A percentile compares a stretch with the other conserved stretches of the same genome.
Conservation (phyloP, 306 rosid genomes). For the Prunus armeniaca region DNA sequence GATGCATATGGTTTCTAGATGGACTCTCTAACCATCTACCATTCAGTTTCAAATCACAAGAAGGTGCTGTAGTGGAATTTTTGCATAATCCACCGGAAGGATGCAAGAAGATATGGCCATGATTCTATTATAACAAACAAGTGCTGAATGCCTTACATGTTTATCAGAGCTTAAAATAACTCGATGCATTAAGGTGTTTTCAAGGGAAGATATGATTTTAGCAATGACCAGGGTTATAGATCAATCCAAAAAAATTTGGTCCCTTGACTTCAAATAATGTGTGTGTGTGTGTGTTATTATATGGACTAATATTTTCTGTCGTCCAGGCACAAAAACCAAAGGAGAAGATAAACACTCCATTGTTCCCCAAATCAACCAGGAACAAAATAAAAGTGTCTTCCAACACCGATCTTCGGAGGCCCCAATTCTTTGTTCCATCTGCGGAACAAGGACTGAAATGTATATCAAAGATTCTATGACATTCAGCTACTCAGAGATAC, state of each 20-base stretch:
- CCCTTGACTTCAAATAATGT: neutral
- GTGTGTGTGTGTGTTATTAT: neutral
- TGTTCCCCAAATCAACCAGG: slow-evolving; percentile 37
- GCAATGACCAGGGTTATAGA: neutral
- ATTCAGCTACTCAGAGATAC: slow-evolving; percentile 56
- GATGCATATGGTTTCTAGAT: neutral
- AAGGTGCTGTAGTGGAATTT: neutral
- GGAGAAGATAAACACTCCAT: slow-evolving; percentile 28
- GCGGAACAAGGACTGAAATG: slow-evolving; percentile 64
- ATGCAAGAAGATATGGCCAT: neutral
- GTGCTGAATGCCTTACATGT: neutral
- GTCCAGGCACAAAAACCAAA: slow-evolving; percentile 35
- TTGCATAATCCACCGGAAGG: neutral
- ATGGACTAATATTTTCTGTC: neutral
- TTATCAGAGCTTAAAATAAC: neutral
- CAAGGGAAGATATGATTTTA: neutral
- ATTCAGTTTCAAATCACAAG: slow-evolving; percentile 2
- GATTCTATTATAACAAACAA: neutral
- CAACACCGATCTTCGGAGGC: slow-evolving; percentile 42
- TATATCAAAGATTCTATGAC: slow-evolving; percentile 55
- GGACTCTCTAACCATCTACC: neutral
- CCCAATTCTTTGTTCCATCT: slow-evolving; percentile 68
- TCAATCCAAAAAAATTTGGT: neutral
- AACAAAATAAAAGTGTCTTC: slow-evolving; percentile 26
- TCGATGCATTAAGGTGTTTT: neutral